Base-by-base conservation (phyloP, 2,329 filamentous ascomycete genomes). In the Cladobotryum mycophilum region DNA sequence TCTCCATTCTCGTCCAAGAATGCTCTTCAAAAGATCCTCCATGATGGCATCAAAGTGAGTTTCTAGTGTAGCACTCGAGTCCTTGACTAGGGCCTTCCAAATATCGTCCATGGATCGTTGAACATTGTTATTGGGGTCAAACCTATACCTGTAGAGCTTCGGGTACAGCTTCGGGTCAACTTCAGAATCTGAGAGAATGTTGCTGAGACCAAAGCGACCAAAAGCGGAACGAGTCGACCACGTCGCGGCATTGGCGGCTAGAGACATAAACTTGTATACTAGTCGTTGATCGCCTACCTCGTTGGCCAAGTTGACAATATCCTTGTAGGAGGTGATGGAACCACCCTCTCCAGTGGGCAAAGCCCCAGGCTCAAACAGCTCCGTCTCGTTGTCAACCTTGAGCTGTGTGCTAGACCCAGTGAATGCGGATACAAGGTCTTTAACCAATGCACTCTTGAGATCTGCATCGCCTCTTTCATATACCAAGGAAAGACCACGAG, bases 201-300 rank as follows among this genome's bases (percentile, higher is more conserved):
- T 93, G 66, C 90, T 95, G 45, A 99, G 78, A 0, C 93, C 93
- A 58, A 97, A 96, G 11, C 90, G 81, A 3, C 93, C 93, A 68
- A 99, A 97, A 0, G 93, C 93, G 1, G 93, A 95, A 46, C 93
- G 82, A n/a, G 90, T 95, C 1, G 90, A 92, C 93, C 93, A 99
- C 14, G 95, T 95, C 1, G 91, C 90, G 44, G 95, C 95, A 62
- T 96, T 96, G 2, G 90, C 89, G 3, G 93, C 93, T 58, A 99
- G 78, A 1, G 91, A 92, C 93, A 99, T 99, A 71, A 99, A 97
- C 54, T 91, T 89, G 73, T 99, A 99, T 1, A 97, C 88, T n/a
- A 99, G 75, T 59, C 88, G 91, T 52, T 93, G 92, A 61, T 99
- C 92, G 11, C 93, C 93, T 34, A 96, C 91, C 70, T 99, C 93